A percentile compares a stretch with the other conserved stretches of the same genome.
Evolutionary conservation across 2,329 filamentous ascomycete species (phyloP).

Genomic region (Metarhizium anisopliae): DNA sequence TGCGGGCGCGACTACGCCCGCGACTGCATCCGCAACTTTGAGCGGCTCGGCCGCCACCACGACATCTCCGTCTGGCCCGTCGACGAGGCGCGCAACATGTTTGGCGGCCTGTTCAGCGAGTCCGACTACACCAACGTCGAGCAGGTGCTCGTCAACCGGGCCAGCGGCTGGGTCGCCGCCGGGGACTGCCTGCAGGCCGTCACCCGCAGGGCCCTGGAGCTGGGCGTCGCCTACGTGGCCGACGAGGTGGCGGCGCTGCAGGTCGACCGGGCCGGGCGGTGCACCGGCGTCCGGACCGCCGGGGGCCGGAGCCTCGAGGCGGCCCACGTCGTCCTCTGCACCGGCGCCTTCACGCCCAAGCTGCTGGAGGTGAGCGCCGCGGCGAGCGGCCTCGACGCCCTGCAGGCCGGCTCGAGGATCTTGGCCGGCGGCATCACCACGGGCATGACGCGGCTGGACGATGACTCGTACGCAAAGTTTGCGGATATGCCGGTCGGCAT

Average conservation of each 20-base stretch:
- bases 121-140: slow-evolving; percentile 51
- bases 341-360: slow-evolving; percentile 49
- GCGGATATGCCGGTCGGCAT: slow-evolving; percentile 40
- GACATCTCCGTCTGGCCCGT: slow-evolving; percentile 35
- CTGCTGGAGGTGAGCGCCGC: slow-evolving; percentile 43
- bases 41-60: slow-evolving; percentile 28
- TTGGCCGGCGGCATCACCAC: slow-evolving; percentile 51
- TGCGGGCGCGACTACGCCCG: slow-evolving; percentile 40
- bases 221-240: slow-evolving; percentile 50
- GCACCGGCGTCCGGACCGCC: slow-evolving; percentile 38
- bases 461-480: slow-evolving; percentile 34
- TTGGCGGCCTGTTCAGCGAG: slow-evolving; percentile 49
- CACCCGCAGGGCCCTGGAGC: slow-evolving; percentile 39
- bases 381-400: slow-evolving; percentile 33
- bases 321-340: slow-evolving; percentile 42
- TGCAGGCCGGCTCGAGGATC: slow-evolving; percentile 45
- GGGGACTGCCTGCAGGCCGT: slow-evolving; percentile 47
- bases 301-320: slow-evolving; percentile 37
- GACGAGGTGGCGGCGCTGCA: slow-evolving; percentile 39
- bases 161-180: slow-evolving; percentile 56
- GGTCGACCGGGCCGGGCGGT: slow-evolving; percentile 32
- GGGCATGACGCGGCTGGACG: slow-evolving; percentile 44
- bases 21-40: slow-evolving; percentile 45
- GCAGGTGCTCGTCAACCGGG: slow-evolving; percentile 51
- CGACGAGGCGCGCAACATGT: slow-evolving; percentile 38